These are phyloP conservation scores for Verticillium isaacii DNA, from an alignment of 2,329 filamentous ascomycete genomes.

Conservation along the genomic window DNA sequence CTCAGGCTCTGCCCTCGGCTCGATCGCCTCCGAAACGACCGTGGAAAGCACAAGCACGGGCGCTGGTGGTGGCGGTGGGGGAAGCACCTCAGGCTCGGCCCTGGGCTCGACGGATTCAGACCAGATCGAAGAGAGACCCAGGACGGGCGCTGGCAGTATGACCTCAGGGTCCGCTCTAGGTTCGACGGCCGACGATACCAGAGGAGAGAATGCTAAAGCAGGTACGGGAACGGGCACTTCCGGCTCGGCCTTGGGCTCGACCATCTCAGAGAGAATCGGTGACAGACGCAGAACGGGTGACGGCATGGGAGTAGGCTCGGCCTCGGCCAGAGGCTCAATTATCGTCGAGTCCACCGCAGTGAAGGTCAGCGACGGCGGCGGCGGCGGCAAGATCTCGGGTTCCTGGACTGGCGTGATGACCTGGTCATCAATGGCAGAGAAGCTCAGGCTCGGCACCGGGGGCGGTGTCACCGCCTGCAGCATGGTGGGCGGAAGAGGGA, in stretches of 20 bases:
- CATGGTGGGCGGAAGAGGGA: slow-evolving; percentile 49
- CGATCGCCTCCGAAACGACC: slow-evolving; percentile 24
- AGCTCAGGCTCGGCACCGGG: slow-evolving; percentile 28
- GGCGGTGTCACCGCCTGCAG: slow-evolving; percentile 23
- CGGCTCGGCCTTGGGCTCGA: slow-evolving; percentile 27
- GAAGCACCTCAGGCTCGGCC: slow-evolving; percentile 22
- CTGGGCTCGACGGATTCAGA: slow-evolving; percentile 21
- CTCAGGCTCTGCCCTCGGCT: slow-evolving; percentile 25
- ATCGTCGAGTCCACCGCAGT: slow-evolving; percentile 16
- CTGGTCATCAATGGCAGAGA: slow-evolving; percentile 41
- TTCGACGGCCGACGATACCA: slow-evolving; percentile 19
- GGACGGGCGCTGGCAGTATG: slow-evolving; percentile 7
- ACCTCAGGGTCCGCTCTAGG: slow-evolving; percentile 17
- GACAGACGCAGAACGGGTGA: slow-evolving; percentile 18
- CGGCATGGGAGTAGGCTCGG: slow-evolving; percentile 18
- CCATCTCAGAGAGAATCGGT: slow-evolving; percentile 22
- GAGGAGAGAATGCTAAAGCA: slow-evolving; percentile 13
- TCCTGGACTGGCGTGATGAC: slow-evolving; percentile 38
- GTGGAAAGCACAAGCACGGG: slow-evolving; percentile 22
- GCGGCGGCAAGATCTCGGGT: slow-evolving; percentile 20
- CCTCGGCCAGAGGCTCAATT: slow-evolving; percentile 23
- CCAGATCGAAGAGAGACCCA: slow-evolving; percentile 14
- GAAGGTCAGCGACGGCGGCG: slow-evolving; percentile 26
- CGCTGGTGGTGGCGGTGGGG: slow-evolving; percentile 8
- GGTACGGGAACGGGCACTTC: slow-evolving; percentile 7